phyloP scores from a whole-genome alignment of 352 stramenopile species.

The Pythium utonaiense region DNA sequence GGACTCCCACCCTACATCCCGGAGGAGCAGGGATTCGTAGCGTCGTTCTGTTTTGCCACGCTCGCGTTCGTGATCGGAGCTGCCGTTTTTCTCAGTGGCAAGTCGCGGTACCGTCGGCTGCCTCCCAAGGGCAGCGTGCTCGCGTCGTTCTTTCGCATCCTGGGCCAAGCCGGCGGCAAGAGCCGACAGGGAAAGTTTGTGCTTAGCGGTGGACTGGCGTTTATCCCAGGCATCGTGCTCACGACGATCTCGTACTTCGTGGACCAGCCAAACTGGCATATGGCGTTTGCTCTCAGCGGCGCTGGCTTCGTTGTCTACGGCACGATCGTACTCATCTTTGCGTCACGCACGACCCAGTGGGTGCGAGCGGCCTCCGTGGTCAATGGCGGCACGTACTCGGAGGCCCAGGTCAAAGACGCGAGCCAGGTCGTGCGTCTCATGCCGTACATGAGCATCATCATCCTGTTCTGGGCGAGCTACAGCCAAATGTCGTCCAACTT shows the following conservation, averaged over 20 bases:
- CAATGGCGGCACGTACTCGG: slow-evolving; percentile 54
- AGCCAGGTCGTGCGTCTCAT: slow-evolving; percentile 74
- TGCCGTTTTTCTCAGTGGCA: slow-evolving; percentile 71
- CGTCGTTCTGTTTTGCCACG: slow-evolving; percentile 84
- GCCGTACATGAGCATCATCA: slow-evolving; percentile 79
- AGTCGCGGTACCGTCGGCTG: slow-evolving; percentile 58
- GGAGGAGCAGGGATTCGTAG: slow-evolving; percentile 84
- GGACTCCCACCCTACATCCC: slow-evolving; percentile 82
- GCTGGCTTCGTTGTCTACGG: slow-evolving; percentile 59
- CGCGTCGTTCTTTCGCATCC: slow-evolving; percentile 40
- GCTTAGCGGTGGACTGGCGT: slow-evolving; percentile 65
- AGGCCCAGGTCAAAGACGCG: slow-evolving; percentile 65
- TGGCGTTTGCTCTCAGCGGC: slow-evolving; percentile 54
- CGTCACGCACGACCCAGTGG: slow-evolving; percentile 60
- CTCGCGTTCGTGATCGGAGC: slow-evolving; percentile 71
- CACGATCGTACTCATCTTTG: slow-evolving; percentile 64
- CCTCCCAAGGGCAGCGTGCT: slow-evolving; percentile 78
- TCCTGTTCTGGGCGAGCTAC: slow-evolving; percentile 87
- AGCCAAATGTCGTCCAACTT: slow-evolving; percentile 84
- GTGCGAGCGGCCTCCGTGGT: slow-evolving; percentile 37
- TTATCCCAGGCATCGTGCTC: slow-evolving; percentile 68
- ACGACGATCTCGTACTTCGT: slow-evolving; percentile 84
- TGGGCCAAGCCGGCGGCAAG: slow-evolving; percentile 25
- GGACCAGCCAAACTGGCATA: slow-evolving; percentile 46
- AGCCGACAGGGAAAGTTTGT: slow-evolving; percentile 58